Percentiles rank a stretch among this genome's conserved stretches.
Evolutionary conservation across 164 flowering plant species (phyloP).

Genomic region (Nymphaea thermarum): DNA sequence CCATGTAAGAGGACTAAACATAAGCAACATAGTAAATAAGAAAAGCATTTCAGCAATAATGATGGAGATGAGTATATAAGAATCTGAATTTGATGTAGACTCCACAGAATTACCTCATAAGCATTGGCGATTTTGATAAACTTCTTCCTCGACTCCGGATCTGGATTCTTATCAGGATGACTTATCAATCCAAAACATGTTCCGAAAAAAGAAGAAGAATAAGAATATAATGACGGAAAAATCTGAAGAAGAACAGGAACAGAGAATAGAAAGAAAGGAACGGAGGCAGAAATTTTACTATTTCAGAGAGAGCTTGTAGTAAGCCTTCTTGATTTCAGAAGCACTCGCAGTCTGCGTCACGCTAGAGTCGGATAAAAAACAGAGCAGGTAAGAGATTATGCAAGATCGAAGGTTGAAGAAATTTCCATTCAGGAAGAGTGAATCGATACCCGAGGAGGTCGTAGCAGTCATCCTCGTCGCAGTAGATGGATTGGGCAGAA

Average conservation of each 20-base stretch:
- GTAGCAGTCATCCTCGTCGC: slow-evolving; percentile 95
- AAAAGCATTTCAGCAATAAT: too few species aligned
- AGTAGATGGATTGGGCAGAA: slow-evolving; percentile 64
- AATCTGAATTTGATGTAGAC: not conserved
- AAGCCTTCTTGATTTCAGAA: slow-evolving; percentile 94
- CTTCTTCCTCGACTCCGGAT: slow-evolving; percentile 78
- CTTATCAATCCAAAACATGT: slow-evolving; percentile 19
- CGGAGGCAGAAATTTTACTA: slow-evolving; percentile 19
- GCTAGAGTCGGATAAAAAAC: slow-evolving; percentile 17
- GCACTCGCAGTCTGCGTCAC: slow-evolving; percentile 73
- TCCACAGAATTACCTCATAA: slow-evolving; percentile 52
- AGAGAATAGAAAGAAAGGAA: not conserved
- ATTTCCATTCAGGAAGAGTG: not conserved
- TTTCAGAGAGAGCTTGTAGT: slow-evolving; percentile 89
- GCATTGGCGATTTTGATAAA: slow-evolving; percentile 91
- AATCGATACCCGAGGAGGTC: slow-evolving; percentile 71
- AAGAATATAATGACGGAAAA: not conserved
- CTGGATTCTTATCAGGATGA: slow-evolving; percentile 93
- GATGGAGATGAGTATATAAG: too few species aligned
- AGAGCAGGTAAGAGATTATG: not conserved
- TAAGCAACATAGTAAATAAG: not conserved
- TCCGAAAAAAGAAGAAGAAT: not conserved
- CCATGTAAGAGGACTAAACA: too few species aligned
- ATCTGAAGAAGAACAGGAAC: slow-evolving; percentile 5
- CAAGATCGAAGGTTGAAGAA: not conserved